These are phyloP conservation scores for Przewalskia tangutica DNA, from an alignment of 257 asterid species.

Conservation along the genomic window DNA sequence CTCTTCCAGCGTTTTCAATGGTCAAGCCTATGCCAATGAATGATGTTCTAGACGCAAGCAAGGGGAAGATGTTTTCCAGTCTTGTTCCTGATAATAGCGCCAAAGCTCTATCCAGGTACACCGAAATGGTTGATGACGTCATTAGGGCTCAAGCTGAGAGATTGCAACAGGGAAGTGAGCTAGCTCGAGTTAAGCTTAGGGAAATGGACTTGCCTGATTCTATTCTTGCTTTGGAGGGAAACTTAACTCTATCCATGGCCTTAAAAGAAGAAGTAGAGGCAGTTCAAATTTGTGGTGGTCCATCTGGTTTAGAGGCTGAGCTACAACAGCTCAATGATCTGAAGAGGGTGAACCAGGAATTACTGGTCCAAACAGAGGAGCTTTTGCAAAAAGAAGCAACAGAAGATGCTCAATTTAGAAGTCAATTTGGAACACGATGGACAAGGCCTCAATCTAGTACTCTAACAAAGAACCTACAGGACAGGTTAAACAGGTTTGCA, in stretches of 20 bases:
- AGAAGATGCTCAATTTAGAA: constrained; percentile 90
- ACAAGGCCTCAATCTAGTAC: constrained; percentile 96
- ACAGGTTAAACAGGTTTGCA: constrained; percentile 84
- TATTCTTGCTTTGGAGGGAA: constrained; percentile 85
- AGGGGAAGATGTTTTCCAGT: constrained; percentile 79
- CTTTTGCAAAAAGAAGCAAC: constrained; percentile 82
- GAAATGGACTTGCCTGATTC: constrained; percentile 99
- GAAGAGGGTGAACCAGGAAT: constrained; percentile 86
- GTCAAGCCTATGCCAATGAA: constrained; percentile 88
- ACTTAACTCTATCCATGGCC: constrained; percentile 44
- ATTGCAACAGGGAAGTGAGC: constrained; percentile 95
- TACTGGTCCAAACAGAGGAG: constrained; percentile 85
- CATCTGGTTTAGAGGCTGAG: constrained; percentile 84
- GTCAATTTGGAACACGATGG: constrained; percentile 90
- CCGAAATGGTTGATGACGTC: constrained; percentile 90
- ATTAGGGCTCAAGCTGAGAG: constrained; percentile 94
- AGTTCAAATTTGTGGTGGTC: constrained; percentile 93
- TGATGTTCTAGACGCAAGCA: constrained; percentile 87
- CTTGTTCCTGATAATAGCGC: constrained; percentile 96
- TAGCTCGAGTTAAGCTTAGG: constrained; percentile 88
- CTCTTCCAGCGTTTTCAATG: constrained; percentile 86
- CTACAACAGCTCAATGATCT: constrained; percentile 86
- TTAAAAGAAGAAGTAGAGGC: constrained; percentile 86
- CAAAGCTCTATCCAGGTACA: constrained; percentile 89
- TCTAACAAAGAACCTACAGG: constrained; percentile 73